A percentile compares a stretch with the other conserved stretches of the same genome.
Evolutionary conservation across 345 rosid genomes (phyloP).

Genomic region (Combretum micranthum): DNA sequence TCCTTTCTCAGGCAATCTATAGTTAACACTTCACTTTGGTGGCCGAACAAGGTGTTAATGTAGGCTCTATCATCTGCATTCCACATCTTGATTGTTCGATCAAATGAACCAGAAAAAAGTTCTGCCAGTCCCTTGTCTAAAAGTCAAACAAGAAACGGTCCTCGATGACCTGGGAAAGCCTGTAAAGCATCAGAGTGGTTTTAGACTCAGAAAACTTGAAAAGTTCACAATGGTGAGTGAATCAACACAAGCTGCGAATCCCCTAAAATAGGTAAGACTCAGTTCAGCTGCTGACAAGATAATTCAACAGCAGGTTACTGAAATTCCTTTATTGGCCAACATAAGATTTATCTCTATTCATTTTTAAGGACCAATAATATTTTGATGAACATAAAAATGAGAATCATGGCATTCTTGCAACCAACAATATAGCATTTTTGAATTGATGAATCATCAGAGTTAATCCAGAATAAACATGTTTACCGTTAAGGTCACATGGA

Average conservation of each 20-base stretch:
- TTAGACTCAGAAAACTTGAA: neutral
- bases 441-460: no score
- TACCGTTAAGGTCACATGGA: no score
- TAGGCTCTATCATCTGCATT: slow-evolving; percentile 86
- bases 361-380: no score
- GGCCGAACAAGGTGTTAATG: slow-evolving; percentile 68
- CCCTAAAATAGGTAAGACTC: neutral
- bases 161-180: slow-evolving; percentile 95
- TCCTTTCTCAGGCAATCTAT: slow-evolving; percentile 77
- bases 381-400: no score
- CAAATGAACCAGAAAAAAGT: slow-evolving; percentile 97
- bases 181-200: slow-evolving; percentile 18
- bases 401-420: no score
- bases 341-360: no score
- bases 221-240: slow-evolving; percentile 11
- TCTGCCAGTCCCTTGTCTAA: slow-evolving; percentile 83
- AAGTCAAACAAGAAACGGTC: slow-evolving; percentile 79
- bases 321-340: neutral
- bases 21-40: slow-evolving; percentile 69
- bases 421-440: no score
- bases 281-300: neutral
- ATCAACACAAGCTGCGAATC: neutral
- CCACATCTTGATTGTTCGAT: slow-evolving; percentile 89
- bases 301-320: neutral
- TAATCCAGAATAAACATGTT: no score